A percentile compares a stretch with the other conserved stretches of the same genome.
Evolutionary conservation across 352 stramenopile species (phyloP).

Genomic region (Pythium pyrilobum): DNA sequence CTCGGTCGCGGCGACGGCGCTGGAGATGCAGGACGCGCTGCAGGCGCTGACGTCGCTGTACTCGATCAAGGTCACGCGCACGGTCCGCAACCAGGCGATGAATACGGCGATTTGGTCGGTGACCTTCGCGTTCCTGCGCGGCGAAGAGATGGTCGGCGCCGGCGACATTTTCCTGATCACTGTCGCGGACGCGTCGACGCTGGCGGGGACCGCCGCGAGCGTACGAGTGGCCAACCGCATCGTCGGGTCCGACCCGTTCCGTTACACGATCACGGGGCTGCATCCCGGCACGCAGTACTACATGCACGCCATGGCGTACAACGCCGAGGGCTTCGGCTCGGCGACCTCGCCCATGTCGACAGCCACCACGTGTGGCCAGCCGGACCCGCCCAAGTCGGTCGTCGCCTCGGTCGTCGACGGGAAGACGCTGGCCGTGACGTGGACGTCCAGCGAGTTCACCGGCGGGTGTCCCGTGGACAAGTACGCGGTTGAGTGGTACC

Average conservation of each 20-base stretch:
- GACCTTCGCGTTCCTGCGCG: slow-evolving; percentile 90
- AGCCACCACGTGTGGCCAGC: slow-evolving; percentile 51
- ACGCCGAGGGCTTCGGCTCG: slow-evolving; percentile 53
- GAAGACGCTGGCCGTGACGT: slow-evolving; percentile 46
- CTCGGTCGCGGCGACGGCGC: slow-evolving; percentile 56
- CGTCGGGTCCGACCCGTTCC: slow-evolving; percentile 89
- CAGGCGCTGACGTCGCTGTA: slow-evolving; percentile 80
- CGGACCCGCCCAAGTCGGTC: slow-evolving; percentile 36
- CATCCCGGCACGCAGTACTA: slow-evolving; percentile 56
- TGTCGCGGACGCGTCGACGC: slow-evolving; percentile 30
- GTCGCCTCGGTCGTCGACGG: slow-evolving; percentile 47
- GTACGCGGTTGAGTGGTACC: slow-evolving; percentile 80
- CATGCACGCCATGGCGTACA: slow-evolving; percentile 82
- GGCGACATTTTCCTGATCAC: slow-evolving; percentile 87
- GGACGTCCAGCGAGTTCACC: slow-evolving; percentile 27
- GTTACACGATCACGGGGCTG: slow-evolving; percentile 51
- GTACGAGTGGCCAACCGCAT: slow-evolving; percentile 79
- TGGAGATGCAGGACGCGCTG: slow-evolving; percentile 82
- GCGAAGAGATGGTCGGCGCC: slow-evolving; percentile 90
- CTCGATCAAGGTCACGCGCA: slow-evolving; percentile 72
- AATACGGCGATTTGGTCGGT: slow-evolving; percentile 89
- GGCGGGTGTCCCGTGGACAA: slow-evolving; percentile 45
- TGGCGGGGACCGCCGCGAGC: slow-evolving; percentile 57
- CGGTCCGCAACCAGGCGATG: slow-evolving; percentile 26
- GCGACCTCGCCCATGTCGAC: slow-evolving; percentile 50